Percentiles rank a stretch among this genome's conserved stretches.
Evolutionary conservation across 495 filamentous ascomycete species (phyloP).

Genomic region (Penicillium lividum): DNA sequence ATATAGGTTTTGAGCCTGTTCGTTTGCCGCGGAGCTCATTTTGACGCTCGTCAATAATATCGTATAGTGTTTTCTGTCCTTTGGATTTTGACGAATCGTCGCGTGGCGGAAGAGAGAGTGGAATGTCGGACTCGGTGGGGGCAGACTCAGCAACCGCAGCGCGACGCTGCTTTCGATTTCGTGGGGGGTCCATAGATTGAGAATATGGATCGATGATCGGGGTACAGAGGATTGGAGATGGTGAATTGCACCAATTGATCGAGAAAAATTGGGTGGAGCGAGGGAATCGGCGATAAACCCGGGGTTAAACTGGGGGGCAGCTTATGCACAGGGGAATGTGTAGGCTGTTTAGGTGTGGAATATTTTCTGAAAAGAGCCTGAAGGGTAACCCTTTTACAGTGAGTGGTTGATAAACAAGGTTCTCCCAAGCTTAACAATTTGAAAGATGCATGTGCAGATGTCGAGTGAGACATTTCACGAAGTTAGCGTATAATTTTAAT

Average conservation of each 20-base stretch:
- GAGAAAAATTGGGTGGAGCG: background rate
- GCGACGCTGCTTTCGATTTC: conserved; percentile 54
- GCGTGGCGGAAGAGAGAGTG: conserved; percentile 39
- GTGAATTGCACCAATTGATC: background rate
- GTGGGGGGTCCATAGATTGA: conserved; percentile 34
- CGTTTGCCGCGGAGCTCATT: conserved; percentile 30
- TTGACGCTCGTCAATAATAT: conserved; percentile 53
- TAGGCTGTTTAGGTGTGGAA: background rate
- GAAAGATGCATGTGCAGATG: background rate
- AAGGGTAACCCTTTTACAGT: background rate
- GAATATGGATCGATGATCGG: no score
- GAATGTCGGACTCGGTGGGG: conserved; percentile 27
- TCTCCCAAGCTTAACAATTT: background rate
- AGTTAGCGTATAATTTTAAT: background rate
- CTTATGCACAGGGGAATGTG: background rate
- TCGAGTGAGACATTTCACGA: background rate
- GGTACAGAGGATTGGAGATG: background rate
- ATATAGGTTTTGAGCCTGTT: conserved; percentile 1
- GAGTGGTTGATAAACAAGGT: no score
- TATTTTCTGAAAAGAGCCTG: background rate
- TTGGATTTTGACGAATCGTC: conserved; percentile 26
- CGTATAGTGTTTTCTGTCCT: conserved; percentile 46
- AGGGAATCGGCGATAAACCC: background rate
- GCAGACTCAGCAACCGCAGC: conserved; percentile 30
- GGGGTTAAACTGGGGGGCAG: background rate